These are phyloP conservation scores for Cyberlindnera xylosilytica DNA, from an alignment of 805 yeast genomes.

Conservation along the genomic window DNA sequence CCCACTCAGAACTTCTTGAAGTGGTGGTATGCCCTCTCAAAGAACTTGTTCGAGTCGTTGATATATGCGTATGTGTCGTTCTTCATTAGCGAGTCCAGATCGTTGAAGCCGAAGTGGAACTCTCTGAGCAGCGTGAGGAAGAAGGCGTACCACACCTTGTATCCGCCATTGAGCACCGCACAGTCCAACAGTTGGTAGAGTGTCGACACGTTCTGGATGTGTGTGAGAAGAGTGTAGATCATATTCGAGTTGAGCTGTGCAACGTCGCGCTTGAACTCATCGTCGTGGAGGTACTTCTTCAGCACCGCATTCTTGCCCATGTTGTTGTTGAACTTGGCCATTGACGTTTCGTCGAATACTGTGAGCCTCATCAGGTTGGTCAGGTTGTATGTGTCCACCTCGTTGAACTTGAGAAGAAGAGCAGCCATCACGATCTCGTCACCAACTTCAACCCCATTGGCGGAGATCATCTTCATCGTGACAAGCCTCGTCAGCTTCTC, in stretches of 20 bases:
- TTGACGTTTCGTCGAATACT: conserved; percentile 14
- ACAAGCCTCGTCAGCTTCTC: conserved; percentile 29
- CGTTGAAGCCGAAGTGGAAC: conserved; percentile 49
- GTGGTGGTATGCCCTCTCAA: conserved; percentile 18
- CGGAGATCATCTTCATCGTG: conserved; percentile 34
- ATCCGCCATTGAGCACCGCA: conserved; percentile 25
- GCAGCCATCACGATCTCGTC: conserved; percentile 33
- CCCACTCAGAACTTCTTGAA: conserved; percentile 22
- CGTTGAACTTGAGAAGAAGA: conserved; percentile 21
- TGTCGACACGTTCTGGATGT: conserved; percentile 5
- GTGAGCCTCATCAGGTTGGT: conserved; percentile 17
- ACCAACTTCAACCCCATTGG: conserved; percentile 32
- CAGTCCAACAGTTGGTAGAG: conserved; percentile 23
- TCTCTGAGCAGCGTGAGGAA: conserved; percentile 40
- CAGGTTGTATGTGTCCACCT: conserved; percentile 21
- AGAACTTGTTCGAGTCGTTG: conserved; percentile 21
- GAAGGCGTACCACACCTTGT: conserved; percentile 39
- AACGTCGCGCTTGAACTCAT: conserved; percentile 10
- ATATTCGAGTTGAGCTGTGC: conserved; percentile 11
- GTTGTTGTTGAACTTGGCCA: conserved; percentile 21
- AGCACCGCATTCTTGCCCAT: conserved; percentile 13
- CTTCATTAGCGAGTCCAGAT: conserved; percentile 27
- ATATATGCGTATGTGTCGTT: conserved; percentile 9
- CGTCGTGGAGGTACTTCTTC: conserved; percentile 12
- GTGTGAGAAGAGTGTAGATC: conserved; percentile 5